Conservation (phyloP, 1,139 yeast species). For the Sugiyamaella pinicola region DNA sequence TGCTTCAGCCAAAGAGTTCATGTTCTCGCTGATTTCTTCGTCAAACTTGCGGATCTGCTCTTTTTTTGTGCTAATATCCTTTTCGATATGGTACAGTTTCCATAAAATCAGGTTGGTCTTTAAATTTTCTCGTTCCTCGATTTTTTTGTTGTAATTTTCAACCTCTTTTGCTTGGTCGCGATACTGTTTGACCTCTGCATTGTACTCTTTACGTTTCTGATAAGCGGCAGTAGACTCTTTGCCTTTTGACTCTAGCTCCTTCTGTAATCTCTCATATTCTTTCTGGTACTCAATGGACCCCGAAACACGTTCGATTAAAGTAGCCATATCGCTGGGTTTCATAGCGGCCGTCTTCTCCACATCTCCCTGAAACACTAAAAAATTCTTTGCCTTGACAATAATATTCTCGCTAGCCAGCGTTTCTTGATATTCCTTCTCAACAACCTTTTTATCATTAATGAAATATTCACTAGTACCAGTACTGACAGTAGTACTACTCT, state of each 20-base stretch:
- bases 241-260: constrained; percentile 60
- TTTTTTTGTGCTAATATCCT: constrained; percentile 40
- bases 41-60: constrained; percentile 28
- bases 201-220: constrained; percentile 70
- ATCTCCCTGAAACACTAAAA: constrained; percentile 95
- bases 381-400: constrained; percentile 84
- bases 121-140: constrained; percentile 49
- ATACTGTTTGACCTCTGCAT: constrained; percentile 77
- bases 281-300: constrained; percentile 71
- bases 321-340: constrained; percentile 73
- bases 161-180: constrained; percentile 76
- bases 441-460: constrained; percentile 63
- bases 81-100: constrained; percentile 67
- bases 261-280: constrained; percentile 70
- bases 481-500: constrained; percentile 8
- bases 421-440: constrained; percentile 65
- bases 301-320: constrained; percentile 76
- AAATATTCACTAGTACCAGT: constrained; percentile 69
- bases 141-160: constrained; percentile 62
- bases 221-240: constrained; percentile 67
- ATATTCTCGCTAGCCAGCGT: constrained; percentile 80
- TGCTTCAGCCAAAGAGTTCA: constrained; percentile 23
- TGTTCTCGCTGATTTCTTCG: constrained; percentile 43
- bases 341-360: constrained; percentile 93
- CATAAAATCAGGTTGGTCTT: constrained; percentile 59